A percentile compares a stretch with the other conserved stretches of the same genome.
phyloP scores from a whole-genome alignment of 2,329 filamentous ascomycete genomes.

The Fusarium camptoceras region DNA sequence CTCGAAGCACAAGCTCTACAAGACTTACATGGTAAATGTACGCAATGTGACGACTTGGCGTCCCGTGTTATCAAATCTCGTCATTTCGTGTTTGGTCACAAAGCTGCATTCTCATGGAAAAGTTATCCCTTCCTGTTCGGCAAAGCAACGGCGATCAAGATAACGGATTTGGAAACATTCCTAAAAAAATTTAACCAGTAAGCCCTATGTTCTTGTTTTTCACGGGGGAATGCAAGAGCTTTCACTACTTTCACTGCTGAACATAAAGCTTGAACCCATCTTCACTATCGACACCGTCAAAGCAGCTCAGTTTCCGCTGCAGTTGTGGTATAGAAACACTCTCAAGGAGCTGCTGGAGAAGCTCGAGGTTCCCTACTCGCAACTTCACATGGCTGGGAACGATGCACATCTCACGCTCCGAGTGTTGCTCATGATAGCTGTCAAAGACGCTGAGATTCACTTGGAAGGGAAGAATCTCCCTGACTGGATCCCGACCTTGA shows the following conservation, averaged over 20 bases:
- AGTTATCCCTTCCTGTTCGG: conserved; percentile 21
- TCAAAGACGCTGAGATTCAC: neutral
- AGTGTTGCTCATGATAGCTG: conserved; percentile 14
- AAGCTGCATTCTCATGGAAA: neutral
- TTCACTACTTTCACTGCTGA: conserved; percentile 18
- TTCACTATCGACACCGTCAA: conserved; percentile 45
- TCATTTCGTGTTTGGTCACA: conserved; percentile 10
- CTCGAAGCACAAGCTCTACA: conserved; percentile 20
- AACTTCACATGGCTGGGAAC: conserved; percentile 44
- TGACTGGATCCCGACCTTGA: conserved; percentile 4
- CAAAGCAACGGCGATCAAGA: neutral
- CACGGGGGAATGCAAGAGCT: conserved; percentile 12
- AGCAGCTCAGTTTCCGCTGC: conserved; percentile 41
- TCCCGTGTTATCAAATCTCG: conserved; percentile 1
- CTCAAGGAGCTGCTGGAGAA: conserved; percentile 38
- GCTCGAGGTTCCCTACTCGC: conserved; percentile 31
- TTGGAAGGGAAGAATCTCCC: neutral
- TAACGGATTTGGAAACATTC: neutral
- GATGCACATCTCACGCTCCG: conserved; percentile 43
- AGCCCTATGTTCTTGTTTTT: conserved; percentile 18
- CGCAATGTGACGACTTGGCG: neutral
- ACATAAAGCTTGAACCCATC: conserved; percentile 33
- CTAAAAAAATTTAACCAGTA: neutral
- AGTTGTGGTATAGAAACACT: conserved; percentile 41
- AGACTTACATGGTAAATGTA: neutral